Percentiles rank a stretch among this genome's conserved stretches.
Evolutionary conservation across 225 moss, liverwort and hornwort genomes (phyloP).

Genomic region (Rhytidiadelphus loreus): DNA sequence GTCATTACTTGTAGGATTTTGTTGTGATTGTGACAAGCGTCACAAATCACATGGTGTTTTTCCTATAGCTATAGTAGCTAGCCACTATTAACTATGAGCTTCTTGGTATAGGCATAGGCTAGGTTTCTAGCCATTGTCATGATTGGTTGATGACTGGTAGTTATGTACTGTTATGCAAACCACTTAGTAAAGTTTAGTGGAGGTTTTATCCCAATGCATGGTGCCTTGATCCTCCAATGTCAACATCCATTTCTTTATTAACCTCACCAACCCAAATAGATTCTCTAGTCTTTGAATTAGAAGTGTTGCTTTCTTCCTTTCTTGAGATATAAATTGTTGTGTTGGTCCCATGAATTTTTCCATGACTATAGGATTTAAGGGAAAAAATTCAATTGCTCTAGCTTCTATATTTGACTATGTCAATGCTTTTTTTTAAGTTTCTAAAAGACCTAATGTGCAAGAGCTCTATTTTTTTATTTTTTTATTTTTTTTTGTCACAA

Average conservation of each 20-base stretch:
- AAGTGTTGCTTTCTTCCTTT: no score
- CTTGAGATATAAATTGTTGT: background rate
- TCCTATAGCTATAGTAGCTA: no score
- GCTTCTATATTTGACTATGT: background rate
- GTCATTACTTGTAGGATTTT: no score
- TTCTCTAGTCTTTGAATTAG: accelerated
- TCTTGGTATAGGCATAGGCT: no score
- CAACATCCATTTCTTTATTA: background rate
- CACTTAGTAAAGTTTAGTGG: no score
- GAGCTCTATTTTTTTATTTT: accelerated
- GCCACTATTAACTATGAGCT: no score
- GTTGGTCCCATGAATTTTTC: background rate
- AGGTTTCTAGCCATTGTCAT: no score
- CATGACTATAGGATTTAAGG: background rate
- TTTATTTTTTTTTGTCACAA: background rate
- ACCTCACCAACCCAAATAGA: no score
- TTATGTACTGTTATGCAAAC: no score
- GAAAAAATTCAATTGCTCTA: background rate
- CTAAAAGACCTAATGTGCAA: background rate
- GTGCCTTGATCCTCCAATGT: background rate
- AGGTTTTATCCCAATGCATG: background rate
- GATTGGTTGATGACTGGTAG: no score
- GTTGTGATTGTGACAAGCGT: no score
- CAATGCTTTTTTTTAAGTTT: background rate
- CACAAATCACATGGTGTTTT: no score